A percentile compares a stretch with the other conserved stretches of the same genome.
These are phyloP conservation scores for Protea cynaroides DNA, from an alignment of 164 flowering plant genomes.

Conservation along the genomic window DNA sequence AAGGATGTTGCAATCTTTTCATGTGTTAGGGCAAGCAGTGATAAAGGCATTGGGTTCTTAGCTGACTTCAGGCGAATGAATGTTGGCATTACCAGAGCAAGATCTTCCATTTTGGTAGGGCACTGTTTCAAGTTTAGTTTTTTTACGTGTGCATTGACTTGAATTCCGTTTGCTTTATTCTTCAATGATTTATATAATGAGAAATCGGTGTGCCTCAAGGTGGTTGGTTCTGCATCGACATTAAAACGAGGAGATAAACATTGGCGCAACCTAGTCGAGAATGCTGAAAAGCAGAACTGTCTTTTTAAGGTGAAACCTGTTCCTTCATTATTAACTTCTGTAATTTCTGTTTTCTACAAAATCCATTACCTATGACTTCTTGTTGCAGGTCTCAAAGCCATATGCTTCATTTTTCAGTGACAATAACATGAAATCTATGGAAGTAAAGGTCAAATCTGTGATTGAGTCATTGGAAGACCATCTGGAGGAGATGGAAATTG, in stretches of 20 bases:
- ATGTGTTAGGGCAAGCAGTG: conserved; percentile 77
- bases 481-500: conserved; percentile 10
- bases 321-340: not conserved
- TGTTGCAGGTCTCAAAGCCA: conserved; percentile 65
- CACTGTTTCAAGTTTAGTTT: not conserved
- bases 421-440: conserved; percentile 40
- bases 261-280: conserved; percentile 66
- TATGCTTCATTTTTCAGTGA: conserved; percentile 50
- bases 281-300: conserved; percentile 52
- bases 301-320: conserved; percentile 45
- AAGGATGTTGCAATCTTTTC: conserved; percentile 93
- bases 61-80: conserved; percentile 84
- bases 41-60: conserved; percentile 73
- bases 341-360: not conserved
- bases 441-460: conserved; percentile 8
- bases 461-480: not conserved
- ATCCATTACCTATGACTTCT: not conserved
- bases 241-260: conserved; percentile 60
- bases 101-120: conserved; percentile 74
- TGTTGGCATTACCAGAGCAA: conserved; percentile 95
- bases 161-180: not conserved
- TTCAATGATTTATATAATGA: not conserved
- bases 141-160: not conserved
- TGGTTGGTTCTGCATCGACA: conserved; percentile 81
- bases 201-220: conserved; percentile 28